phyloP scores from a whole-genome alignment of 163 green algal species.

The Chlorella variabilis region DNA sequence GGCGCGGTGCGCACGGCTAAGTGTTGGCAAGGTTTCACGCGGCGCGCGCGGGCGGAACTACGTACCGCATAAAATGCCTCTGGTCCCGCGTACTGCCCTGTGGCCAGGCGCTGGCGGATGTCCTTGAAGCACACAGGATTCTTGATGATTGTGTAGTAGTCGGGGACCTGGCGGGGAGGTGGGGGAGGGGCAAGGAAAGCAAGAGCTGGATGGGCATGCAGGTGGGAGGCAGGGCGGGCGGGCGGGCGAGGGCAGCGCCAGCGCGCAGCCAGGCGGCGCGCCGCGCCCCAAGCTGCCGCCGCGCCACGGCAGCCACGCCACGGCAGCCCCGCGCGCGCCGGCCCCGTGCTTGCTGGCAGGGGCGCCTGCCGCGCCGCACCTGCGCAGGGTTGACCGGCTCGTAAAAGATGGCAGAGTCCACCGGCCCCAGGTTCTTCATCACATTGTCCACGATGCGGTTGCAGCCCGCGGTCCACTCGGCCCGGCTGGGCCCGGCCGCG shows the following conservation, averaged over 20 bases:
- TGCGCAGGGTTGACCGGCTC: constrained; percentile 44
- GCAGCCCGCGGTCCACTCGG: constrained; percentile 21
- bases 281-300: no score
- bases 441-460: constrained; percentile 41
- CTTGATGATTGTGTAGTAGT: constrained; percentile 65
- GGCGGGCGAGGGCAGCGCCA: no score
- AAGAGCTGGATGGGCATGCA: not conserved
- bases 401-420: constrained; percentile 29
- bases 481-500: not conserved
- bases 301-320: no score
- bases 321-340: no score
- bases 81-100: constrained; percentile 45
- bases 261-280: no score
- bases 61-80: constrained; percentile 51
- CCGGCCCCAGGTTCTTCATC: constrained; percentile 33
- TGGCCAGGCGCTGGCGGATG: constrained; percentile 46
- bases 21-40: no score
- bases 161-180: constrained; percentile 11
- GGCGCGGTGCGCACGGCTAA: no score
- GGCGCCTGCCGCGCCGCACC: constrained; percentile 2
- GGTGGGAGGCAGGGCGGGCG: no score
- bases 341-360: no score
- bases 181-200: not conserved
- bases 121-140: constrained; percentile 61
- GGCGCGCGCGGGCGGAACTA: no score